A percentile compares a stretch with the other conserved stretches of the same genome.
phyloP scores from a whole-genome alignment of 2,329 filamentous ascomycete species.

The Decorospora gaudefroyi region DNA sequence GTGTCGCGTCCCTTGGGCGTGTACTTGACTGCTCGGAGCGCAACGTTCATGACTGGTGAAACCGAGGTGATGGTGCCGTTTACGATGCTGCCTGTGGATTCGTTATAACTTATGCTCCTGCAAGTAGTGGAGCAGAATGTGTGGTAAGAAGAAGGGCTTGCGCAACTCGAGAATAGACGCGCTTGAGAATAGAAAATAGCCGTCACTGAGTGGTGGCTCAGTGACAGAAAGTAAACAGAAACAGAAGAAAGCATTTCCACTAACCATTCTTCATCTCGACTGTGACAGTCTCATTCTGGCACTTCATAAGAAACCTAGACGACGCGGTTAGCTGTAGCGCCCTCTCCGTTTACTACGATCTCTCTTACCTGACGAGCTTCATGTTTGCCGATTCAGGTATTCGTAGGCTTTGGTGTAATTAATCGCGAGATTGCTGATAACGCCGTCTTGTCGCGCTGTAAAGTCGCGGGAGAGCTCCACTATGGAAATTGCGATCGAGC shows the following conservation, averaged over 20 bases:
- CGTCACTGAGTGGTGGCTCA: background rate
- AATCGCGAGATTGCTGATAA: no score
- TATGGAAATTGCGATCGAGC: conserved; percentile 31
- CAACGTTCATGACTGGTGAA: conserved; percentile 98
- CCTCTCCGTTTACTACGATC: background rate
- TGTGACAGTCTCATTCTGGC: conserved; percentile 96
- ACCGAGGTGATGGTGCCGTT: conserved; percentile 97
- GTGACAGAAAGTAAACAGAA: conserved; percentile 1
- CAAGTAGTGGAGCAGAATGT: background rate
- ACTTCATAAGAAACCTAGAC: conserved; percentile 96
- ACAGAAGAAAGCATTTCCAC: no score
- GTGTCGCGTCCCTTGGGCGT: conserved; percentile 85
- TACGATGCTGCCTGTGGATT: conserved; percentile 77
- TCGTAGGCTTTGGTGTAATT: no score
- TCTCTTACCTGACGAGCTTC: conserved; percentile 46
- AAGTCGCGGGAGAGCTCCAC: conserved; percentile 28
- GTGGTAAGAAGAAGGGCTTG: conserved; percentile 2
- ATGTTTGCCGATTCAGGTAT: conserved; percentile 24
- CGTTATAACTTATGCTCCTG: conserved; percentile 4
- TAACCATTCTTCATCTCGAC: conserved; percentile 98
- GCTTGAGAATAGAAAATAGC: background rate
- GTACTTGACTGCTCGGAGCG: conserved; percentile 95
- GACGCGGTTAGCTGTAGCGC: conserved; percentile 28
- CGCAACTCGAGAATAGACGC: conserved; percentile 3
- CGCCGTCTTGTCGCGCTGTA: conserved; percentile 9